A percentile compares a stretch with the other conserved stretches of the same genome.
Conservation (phyloP, 345 rosid species). For the Boechera retrofracta region DNA sequence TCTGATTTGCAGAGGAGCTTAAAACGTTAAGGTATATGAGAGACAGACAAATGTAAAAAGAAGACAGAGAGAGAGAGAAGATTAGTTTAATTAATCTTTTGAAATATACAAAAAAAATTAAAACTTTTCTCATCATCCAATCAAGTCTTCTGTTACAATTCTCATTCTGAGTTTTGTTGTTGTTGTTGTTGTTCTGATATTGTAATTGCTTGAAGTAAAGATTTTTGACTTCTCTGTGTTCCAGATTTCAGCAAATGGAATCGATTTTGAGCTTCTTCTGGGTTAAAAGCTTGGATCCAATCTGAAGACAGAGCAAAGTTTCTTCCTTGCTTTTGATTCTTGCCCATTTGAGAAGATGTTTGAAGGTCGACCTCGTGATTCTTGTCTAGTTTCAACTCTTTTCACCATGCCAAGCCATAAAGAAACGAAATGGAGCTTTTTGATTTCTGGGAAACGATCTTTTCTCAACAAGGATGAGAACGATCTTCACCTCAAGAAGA, state of each 20-base stretch:
- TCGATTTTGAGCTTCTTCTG: conserved; percentile 19
- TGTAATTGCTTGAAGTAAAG: conserved; percentile 13
- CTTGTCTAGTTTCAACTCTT: conserved; percentile 46
- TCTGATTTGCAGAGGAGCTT: conserved; percentile 37
- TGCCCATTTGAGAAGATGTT: conserved; percentile 30
- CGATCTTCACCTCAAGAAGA: conserved; percentile 35
- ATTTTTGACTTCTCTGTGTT: conserved; percentile 14
- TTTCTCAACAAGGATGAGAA: conserved; percentile 34
- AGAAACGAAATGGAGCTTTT: conserved; percentile 42
- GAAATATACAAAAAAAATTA: neutral
- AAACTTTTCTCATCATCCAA: conserved; percentile 19
- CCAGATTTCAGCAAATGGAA: conserved; percentile 23
- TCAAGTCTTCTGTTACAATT: conserved; percentile 13
- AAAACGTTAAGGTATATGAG: conserved; percentile 17
- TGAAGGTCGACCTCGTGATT: conserved; percentile 44
- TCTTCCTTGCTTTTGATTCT: neutral
- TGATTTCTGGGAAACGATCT: conserved; percentile 34
- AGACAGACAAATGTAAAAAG: conserved; percentile 8
- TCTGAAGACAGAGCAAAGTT: conserved; percentile 24
- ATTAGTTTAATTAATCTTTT: conserved; percentile 11
- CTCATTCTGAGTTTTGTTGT: neutral
- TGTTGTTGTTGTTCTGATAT: neutral
- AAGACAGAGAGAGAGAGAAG: neutral
- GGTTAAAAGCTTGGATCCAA: conserved; percentile 25
- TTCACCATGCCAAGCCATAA: conserved; percentile 40